Evolutionary conservation across 805 yeast species (phyloP), one percentile per base, ranked within the genome.

Genomic region (Candida chauliodis): DNA sequence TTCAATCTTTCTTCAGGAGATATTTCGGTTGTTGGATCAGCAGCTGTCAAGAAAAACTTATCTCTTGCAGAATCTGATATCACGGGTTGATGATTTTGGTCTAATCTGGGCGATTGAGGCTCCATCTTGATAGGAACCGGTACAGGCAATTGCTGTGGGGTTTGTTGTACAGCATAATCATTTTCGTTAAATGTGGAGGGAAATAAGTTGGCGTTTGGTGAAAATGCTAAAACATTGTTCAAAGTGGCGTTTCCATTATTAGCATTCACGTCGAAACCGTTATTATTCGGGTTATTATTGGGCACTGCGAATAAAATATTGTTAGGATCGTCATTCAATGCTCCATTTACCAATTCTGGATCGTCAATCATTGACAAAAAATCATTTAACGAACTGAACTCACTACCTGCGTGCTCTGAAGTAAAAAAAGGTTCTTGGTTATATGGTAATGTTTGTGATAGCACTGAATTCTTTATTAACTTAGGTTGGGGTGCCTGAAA

Each of bases 11-110:
- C 97, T 54, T 90, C 97, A 0, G 97, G 96, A 0, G 95, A 85
- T 25, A 85, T 83, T 47, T 88, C 96, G 2, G 91, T 87, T 0
- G 96, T 85, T 4, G 98, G 98, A 57, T 91, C 98, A 0, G 97
- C 97, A 0, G 98, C 98, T 0, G 97, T 91, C 34, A 91, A 64
- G 64, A 91, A 90, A 61, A 91, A 91, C 59, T 89, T 89, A 56
- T 90, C 97, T 46, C 88, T 74, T 1, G 96, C 95, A 2, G 93
- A 80, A 40, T 85, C 91, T 0, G 81, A 75, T 3, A 77, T 69
- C 27, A 66, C 61, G 1, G 74, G 74, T 36, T 61, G 42, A 16
- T 36, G 36, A n/a, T 24, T 30, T 20, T 27, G 31, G n/a, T 28
- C 22, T 22, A 28, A 7, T 30, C 31, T 34, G 18, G 28, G 38